Conservation (phyloP, 2,329 filamentous ascomycete genomes). For the Xylaria sp. region DNA sequence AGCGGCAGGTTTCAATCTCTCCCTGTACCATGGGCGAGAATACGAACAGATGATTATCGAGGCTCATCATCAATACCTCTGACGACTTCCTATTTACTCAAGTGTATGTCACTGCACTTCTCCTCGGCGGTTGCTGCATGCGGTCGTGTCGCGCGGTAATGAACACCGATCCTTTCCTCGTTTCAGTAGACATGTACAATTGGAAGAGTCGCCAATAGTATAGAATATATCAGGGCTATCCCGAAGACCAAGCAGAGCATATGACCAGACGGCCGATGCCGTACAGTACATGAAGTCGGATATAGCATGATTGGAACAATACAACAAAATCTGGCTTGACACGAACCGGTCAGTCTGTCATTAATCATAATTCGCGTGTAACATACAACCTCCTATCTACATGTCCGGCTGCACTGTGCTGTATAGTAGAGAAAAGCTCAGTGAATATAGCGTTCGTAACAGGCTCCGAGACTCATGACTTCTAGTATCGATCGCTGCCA, state of each 20-base stretch:
- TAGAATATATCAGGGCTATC: no score
- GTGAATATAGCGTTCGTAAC: constrained; percentile 1
- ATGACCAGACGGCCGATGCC: no score
- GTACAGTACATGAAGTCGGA: background rate
- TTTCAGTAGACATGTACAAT: no score
- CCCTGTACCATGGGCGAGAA: background rate
- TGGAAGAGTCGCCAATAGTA: no score
- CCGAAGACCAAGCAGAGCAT: no score
- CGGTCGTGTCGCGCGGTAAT: no score
- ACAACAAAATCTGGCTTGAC: background rate
- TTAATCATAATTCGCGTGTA: background rate
- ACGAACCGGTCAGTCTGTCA: background rate
- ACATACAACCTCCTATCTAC: constrained; percentile 7
- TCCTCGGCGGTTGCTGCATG: no score
- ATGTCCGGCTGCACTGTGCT: constrained; percentile 18
- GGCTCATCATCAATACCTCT: no score
- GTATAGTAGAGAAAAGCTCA: constrained; percentile 12
- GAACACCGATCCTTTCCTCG: no score
- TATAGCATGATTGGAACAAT: background rate
- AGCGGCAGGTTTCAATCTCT: background rate
- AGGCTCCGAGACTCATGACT: constrained; percentile 11
- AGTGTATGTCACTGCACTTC: no score
- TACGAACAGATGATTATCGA: background rate
- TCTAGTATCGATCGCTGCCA: constrained; percentile 26
- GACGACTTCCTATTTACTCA: no score